phyloP scores from a whole-genome alignment of 129 eudicot genomes.

The Pulicaria dysenterica region DNA sequence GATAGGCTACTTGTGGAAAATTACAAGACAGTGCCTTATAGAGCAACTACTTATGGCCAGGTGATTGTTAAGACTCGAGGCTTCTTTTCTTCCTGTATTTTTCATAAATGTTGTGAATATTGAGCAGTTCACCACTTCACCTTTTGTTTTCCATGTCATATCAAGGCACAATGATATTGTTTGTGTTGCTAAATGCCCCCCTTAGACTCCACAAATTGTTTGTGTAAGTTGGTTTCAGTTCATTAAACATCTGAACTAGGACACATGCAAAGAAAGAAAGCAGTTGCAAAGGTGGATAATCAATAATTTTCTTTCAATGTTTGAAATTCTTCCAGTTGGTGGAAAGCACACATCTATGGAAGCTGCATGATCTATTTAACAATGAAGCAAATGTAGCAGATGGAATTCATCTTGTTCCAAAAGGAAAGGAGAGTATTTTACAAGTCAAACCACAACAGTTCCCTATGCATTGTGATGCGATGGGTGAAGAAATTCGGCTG shows the following conservation, averaged over 20 bases:
- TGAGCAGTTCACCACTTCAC: not conserved
- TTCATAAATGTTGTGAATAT: not conserved
- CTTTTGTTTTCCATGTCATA: not conserved
- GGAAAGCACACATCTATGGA: constrained; percentile 63
- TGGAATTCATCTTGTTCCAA: constrained; percentile 66
- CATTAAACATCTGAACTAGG: not conserved
- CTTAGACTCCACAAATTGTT: not conserved
- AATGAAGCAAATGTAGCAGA: constrained; percentile 58
- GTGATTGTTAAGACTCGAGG: constrained; percentile 34
- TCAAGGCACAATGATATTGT: not conserved
- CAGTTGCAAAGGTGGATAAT: not conserved
- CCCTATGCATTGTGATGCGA: constrained; percentile 85
- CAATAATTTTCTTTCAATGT: not conserved
- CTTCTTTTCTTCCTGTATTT: not conserved
- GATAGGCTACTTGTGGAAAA: constrained; percentile 76
- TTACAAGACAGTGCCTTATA: constrained; percentile 74
- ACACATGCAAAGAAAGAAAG: constrained; percentile 18
- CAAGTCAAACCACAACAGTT: constrained; percentile 63
- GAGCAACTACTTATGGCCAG: constrained; percentile 82
- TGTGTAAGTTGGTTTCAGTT: not conserved
- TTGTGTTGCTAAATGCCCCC: too few species aligned
- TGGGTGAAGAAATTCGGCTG: constrained; percentile 68
- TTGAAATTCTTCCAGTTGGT: constrained; percentile 55
- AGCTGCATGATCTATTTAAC: constrained; percentile 68
- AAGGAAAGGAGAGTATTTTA: constrained; percentile 47